Evolutionary conservation across 1,284 basidiomycete species (phyloP), one percentile per base, ranked within the genome.

Genomic region (Chiua sp.): DNA sequence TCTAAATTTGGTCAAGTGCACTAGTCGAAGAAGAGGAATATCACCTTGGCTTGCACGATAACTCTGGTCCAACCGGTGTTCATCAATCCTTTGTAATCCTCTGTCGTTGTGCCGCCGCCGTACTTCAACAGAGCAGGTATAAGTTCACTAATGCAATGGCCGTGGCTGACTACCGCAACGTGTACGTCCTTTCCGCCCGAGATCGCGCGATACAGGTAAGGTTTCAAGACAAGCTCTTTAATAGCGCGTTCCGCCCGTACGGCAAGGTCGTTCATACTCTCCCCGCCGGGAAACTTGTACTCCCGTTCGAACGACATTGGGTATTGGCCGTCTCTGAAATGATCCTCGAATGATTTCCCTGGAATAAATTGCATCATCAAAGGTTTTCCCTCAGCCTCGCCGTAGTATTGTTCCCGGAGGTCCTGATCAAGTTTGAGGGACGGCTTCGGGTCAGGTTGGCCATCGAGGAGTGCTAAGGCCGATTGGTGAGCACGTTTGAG

Each of bases 141-240:
- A 23, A 88, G 73, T 72, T 93, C 90, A 55, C 82, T 82, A 46
- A 95, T 89, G 72, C 87, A 90, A 46, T 93, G 74, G 0, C 93
- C 92, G 72, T 95, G 93, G 72, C 92, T 93, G 37, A 94, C 88
- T 50, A 95, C 72, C 3, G 88, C 89, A 42, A 94, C 73, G 65
- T 92, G 86, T 11, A 83, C 72, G 28, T 77, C 77, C 51, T 72
- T 74, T 59, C 62, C 69, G 23, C 76, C 78, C 22, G 77, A 69
- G 46, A 77, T 78, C 1, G 80, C 78, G 20, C 73, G 68, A 68
- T 71, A 66, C 16, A 93, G 72, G 59, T 87, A 82, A 1, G 89
- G 87, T 64, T 69, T 63, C 50, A 92, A 71, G 28, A 94, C 74
- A 26, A 88, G 75, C 11, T 88, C 78, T 23, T 84, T 72, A 23